Conservation (phyloP, 2,329 filamentous ascomycete genomes). For the Canariomyces notabilis region DNA sequence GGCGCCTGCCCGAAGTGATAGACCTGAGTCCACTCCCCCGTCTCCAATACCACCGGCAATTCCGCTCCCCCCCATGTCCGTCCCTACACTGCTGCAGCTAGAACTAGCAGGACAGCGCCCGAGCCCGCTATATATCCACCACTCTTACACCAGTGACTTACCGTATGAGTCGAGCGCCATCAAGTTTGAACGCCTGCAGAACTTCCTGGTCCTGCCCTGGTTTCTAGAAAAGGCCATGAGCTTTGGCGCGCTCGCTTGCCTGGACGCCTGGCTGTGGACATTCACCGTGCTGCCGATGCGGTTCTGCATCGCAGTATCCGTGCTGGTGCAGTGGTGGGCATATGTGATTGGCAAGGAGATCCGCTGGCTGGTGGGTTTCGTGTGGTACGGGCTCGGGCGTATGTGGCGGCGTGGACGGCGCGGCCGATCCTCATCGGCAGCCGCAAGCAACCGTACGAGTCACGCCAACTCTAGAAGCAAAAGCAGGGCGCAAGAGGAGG, state of each 20-base stretch:
- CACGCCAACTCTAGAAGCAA: constrained; percentile 36
- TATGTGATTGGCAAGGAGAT: constrained; percentile 67
- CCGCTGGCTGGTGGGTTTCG: constrained; percentile 66
- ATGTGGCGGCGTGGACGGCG: constrained; percentile 64
- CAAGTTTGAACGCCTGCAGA: constrained; percentile 86
- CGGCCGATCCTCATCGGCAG: constrained; percentile 34
- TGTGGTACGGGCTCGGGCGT: constrained; percentile 73
- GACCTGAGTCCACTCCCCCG: constrained; percentile 30
- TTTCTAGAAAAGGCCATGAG: constrained; percentile 79
- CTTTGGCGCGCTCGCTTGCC: constrained; percentile 84
- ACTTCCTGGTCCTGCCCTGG: constrained; percentile 77
- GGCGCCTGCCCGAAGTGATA: constrained; percentile 19
- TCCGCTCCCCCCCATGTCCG: constrained; percentile 61
- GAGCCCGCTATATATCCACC: constrained; percentile 61
- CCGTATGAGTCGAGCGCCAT: constrained; percentile 90
- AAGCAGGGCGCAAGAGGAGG: constrained; percentile 24
- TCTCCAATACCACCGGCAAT: constrained; percentile 52
- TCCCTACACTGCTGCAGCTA: constrained; percentile 60
- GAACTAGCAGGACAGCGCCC: constrained; percentile 58
- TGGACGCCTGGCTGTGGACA: constrained; percentile 94
- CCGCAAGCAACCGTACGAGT: constrained; percentile 23
- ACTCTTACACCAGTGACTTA: constrained; percentile 49
- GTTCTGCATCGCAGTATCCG: constrained; percentile 73
- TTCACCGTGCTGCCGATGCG: constrained; percentile 92
- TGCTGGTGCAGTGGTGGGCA: constrained; percentile 74